Evolutionary conservation across 768 basidiomycete species (phyloP).

Genomic region (Lactarius sp.): DNA sequence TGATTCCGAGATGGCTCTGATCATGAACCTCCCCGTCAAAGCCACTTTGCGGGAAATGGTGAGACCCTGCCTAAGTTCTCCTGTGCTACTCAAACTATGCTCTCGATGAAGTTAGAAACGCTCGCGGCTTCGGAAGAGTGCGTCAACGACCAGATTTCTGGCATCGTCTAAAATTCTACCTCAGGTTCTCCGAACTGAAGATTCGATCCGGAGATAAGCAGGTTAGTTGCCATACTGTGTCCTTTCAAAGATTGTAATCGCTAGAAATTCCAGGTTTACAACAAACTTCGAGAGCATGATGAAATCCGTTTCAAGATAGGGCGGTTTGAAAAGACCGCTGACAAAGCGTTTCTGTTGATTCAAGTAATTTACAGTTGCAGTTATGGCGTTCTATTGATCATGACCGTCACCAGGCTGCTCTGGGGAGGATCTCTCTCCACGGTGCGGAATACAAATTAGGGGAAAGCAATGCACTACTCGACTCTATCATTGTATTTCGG

Average conservation of each 20-base stretch:
- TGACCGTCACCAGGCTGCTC: constrained; percentile 48
- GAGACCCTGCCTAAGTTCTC: constrained; percentile 15
- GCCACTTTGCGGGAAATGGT: constrained; percentile 66
- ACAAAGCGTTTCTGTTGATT: constrained; percentile 78
- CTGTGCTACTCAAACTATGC: background rate
- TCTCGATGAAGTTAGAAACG: constrained; percentile 23
- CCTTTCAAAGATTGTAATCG: background rate
- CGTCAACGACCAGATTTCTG: background rate
- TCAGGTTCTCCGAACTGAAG: constrained; percentile 62
- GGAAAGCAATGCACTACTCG: constrained; percentile 69
- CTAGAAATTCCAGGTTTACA: constrained; percentile 42
- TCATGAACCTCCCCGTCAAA: constrained; percentile 53
- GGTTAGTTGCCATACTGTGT: constrained; percentile 34
- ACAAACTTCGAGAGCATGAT: constrained; percentile 61
- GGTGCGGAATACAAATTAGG: constrained; percentile 61
- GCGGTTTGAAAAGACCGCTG: constrained; percentile 61
- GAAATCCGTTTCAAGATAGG: constrained; percentile 77
- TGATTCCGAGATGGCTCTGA: constrained; percentile 53
- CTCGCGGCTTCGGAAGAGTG: constrained; percentile 30
- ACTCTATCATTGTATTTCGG: constrained; percentile 66
- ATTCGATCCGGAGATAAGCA: constrained; percentile 72
- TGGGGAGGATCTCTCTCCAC: constrained; percentile 66
- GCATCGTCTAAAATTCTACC: background rate
- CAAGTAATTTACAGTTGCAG: constrained; percentile 44
- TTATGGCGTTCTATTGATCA: constrained; percentile 16